Percentiles rank a stretch among this genome's conserved stretches.
phyloP scores from a whole-genome alignment of 2,329 filamentous ascomycete genomes.

The Epicoccum nigrum region DNA sequence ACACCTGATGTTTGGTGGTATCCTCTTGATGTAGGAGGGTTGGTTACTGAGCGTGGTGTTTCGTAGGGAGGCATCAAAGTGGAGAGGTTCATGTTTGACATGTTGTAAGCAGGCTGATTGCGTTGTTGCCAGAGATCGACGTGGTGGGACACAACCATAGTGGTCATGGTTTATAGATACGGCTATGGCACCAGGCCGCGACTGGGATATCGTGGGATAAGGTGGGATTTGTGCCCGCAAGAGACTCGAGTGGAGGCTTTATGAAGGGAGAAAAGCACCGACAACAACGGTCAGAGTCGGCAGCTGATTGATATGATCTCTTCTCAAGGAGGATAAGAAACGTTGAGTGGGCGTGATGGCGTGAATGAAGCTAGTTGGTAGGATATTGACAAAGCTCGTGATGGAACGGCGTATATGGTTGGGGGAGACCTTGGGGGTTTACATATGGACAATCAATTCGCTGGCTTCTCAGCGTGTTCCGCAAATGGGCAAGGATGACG shows the following conservation, averaged over 20 bases:
- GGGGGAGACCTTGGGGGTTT: constrained; percentile 39
- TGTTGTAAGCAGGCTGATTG: constrained; percentile 37
- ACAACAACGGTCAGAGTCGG: constrained; percentile 31
- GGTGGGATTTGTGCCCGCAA: constrained; percentile 28
- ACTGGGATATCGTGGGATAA: constrained; percentile 26
- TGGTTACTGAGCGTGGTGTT: constrained; percentile 31
- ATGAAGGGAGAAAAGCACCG: constrained; percentile 24
- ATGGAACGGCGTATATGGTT: constrained; percentile 27
- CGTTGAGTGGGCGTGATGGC: constrained; percentile 19
- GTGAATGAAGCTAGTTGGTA: constrained; percentile 40
- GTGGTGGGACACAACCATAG: constrained; percentile 47
- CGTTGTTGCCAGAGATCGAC: constrained; percentile 44
- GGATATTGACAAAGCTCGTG: constrained; percentile 37
- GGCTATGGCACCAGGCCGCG: constrained; percentile 20
- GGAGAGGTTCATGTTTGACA: constrained; percentile 40
- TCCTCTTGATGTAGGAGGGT: constrained; percentile 33
- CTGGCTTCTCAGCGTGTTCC: constrained; percentile 36
- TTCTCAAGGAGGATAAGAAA: neutral
- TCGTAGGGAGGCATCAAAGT: constrained; percentile 42
- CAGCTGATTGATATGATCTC: constrained; percentile 19
- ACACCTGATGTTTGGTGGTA: constrained; percentile 43
- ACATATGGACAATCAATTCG: constrained; percentile 42
- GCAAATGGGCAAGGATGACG: constrained; percentile 42
- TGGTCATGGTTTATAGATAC: constrained; percentile 41
- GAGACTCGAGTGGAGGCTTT: constrained; percentile 25